Conservation (phyloP, 768 basidiomycete species). For the Heimioporus sp. region DNA sequence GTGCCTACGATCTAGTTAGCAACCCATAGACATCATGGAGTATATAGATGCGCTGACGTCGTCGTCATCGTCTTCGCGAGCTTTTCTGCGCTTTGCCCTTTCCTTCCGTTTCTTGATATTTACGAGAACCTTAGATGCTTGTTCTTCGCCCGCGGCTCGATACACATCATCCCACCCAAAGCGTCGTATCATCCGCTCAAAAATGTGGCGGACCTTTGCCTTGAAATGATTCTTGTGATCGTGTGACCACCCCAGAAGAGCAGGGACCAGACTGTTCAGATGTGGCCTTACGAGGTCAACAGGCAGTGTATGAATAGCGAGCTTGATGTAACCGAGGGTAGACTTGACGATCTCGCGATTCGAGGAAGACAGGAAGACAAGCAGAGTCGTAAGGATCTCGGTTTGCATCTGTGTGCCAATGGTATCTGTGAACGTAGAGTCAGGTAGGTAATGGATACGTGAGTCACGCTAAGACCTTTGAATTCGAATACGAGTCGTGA, state of each 20-base stretch:
- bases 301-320: conserved; percentile 84
- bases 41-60: conserved; percentile 36
- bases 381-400: conserved; percentile 82
- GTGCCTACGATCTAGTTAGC: conserved; percentile 35
- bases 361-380: conserved; percentile 88
- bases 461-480: conserved; percentile 54
- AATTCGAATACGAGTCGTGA: conserved; percentile 95
- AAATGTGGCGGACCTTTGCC: conserved; percentile 92
- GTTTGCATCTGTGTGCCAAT: conserved; percentile 70
- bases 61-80: conserved; percentile 55
- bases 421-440: conserved; percentile 43
- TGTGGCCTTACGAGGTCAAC: conserved; percentile 71
- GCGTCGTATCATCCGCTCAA: conserved; percentile 90
- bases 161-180: conserved; percentile 88
- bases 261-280: conserved; percentile 75
- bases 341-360: conserved; percentile 99
- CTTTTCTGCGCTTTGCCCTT: conserved; percentile 86
- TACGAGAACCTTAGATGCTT: conserved; percentile 82
- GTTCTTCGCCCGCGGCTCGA: conserved; percentile 69
- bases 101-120: conserved; percentile 98
- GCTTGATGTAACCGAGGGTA: conserved; percentile 90
- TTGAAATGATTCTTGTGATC: conserved; percentile 99
- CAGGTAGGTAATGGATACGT: neutral
- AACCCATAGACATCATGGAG: neutral
- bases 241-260: conserved; percentile 87